These are phyloP conservation scores for Umbelopsis sp. DNA, from an alignment of 371 early-diverging fungal species.

Conservation along the genomic window DNA sequence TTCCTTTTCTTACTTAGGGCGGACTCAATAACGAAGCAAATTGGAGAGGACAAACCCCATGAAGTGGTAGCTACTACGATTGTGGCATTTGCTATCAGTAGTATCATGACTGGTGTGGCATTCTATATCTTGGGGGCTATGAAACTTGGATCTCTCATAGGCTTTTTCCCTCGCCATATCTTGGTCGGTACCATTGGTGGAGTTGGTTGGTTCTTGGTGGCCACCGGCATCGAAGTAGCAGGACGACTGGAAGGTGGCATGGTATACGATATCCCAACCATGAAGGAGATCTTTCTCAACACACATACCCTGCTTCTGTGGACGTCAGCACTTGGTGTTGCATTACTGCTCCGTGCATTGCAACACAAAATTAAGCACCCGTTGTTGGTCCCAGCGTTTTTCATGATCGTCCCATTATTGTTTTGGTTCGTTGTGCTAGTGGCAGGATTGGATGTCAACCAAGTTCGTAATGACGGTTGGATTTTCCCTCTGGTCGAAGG, in stretches of 20 bases:
- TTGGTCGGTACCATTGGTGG: slow-evolving; percentile 96
- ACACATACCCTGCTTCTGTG: slow-evolving; percentile 73
- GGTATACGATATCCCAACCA: slow-evolving; percentile 53
- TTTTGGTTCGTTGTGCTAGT: slow-evolving; percentile 75
- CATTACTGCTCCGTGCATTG: slow-evolving; percentile 64
- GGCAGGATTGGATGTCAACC: slow-evolving; percentile 63
- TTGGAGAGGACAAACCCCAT: slow-evolving; percentile 62
- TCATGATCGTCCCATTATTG: slow-evolving; percentile 74
- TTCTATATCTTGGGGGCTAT: slow-evolving; percentile 89
- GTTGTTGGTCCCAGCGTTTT: slow-evolving; percentile 87
- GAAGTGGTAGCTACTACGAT: slow-evolving; percentile 87
- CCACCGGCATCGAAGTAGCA: slow-evolving; percentile 91
- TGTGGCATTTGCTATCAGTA: slow-evolving; percentile 83
- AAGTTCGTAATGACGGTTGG: slow-evolving; percentile 82
- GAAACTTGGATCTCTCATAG: slow-evolving; percentile 78
- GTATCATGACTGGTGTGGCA: slow-evolving; percentile 85
- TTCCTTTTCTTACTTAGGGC: slow-evolving; percentile 41
- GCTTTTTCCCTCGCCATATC: slow-evolving; percentile 95
- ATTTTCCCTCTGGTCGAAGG: slow-evolving; percentile 80
- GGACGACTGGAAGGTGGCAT: slow-evolving; percentile 63
- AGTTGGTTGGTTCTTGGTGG: slow-evolving; percentile 91
- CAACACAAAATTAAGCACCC: slow-evolving; percentile 60
- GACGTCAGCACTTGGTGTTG: slow-evolving; percentile 75
- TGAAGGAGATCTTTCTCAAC: slow-evolving; percentile 61
- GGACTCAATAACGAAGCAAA: slow-evolving; percentile 65